Base-by-base conservation (phyloP, 208 protist genomes). In the Acanthamoeba healyi region DNA sequence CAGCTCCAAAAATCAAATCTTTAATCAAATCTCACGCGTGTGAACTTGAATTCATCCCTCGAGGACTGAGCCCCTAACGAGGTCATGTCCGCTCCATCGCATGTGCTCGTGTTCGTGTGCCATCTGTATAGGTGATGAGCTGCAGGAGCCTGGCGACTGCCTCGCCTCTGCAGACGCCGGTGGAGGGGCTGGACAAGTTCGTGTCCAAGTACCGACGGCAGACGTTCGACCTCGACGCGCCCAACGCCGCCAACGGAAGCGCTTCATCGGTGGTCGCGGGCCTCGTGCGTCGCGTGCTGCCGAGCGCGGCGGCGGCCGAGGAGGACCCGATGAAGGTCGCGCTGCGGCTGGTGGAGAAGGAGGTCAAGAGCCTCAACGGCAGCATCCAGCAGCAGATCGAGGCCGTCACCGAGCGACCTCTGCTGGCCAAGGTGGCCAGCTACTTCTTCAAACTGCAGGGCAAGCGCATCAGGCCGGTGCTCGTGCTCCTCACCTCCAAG, bases 401-500 rank as follows among this genome's bases (percentile, higher is more conserved):
- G 32, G 65, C 65, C 51, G 88, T 81, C 88, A 93, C 88, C 32
- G 91, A 94, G 49, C 44, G 72, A 32, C 74, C 91, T 2, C 44
- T 87, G 70, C 54, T 94, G 70, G 65, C 91, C 72, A 46, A 65
- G n/a, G 56, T 94, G 26, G 91, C 91, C 40, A 82, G 56, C 70
- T 94, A 94, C 74, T 94, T 87, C 91, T 94, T 94, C 56, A 94
- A 94, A 24, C 54, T 94, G 70, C 72, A 82, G 74, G 91, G 91
- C 74, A 94, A 94, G 54, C 67, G 65, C 42, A 34, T 94, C 38
- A 67, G 91, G 9, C 91, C 91, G 22, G 91, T 86, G 29, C 36
- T 94, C n/a, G 91, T 94, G n/a, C 51, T 94, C 38, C 56, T 94
- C 51, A 70, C 42, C 34, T 86, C 91, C 32, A 82, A 94, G 46